These are phyloP conservation scores for Musa itinerans DNA, from an alignment of 176 grass and related monocot species.

Conservation along the genomic window DNA sequence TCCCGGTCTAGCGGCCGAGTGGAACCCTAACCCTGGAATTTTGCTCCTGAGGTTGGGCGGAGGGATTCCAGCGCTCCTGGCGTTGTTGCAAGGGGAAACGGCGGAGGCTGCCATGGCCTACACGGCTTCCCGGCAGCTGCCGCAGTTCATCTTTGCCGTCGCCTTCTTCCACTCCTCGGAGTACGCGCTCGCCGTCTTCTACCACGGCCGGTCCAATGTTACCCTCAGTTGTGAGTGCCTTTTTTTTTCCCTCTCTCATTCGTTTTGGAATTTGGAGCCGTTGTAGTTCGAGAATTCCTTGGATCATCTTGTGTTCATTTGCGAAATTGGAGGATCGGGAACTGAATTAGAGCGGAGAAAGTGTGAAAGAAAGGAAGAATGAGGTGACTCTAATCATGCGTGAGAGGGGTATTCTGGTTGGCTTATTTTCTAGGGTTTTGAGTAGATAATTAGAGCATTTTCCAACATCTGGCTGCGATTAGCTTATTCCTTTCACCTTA, in stretches of 20 bases:
- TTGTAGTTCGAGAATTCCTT: not conserved
- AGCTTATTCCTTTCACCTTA: too few relatives aligned
- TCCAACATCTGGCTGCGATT: not conserved
- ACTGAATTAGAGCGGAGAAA: not conserved
- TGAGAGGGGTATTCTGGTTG: not conserved
- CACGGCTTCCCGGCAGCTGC: slow-evolving; percentile 49
- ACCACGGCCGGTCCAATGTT: slow-evolving; percentile 61
- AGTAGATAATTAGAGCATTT: not conserved
- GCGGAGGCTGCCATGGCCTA: slow-evolving; percentile 23
- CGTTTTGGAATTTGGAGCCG: not conserved
- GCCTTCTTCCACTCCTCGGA: slow-evolving; percentile 81
- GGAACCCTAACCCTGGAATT: not conserved
- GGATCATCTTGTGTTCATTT: not conserved
- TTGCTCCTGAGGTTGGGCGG: not conserved
- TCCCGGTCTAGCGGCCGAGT: not conserved
- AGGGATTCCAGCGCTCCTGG: not conserved
- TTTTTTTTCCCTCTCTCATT: not conserved
- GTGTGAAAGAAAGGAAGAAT: too few relatives aligned
- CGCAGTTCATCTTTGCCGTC: slow-evolving; percentile 44
- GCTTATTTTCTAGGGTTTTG: not conserved
- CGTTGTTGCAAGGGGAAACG: not conserved
- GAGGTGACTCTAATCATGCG: not conserved
- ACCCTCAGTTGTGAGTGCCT: slow-evolving; percentile 49
- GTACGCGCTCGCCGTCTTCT: slow-evolving; percentile 50
- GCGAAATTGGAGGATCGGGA: not conserved